Evolutionary conservation across 2,329 filamentous ascomycete species (phyloP), one percentile per base, ranked within the genome.

Genomic region (Trichocomaceae sp.): DNA sequence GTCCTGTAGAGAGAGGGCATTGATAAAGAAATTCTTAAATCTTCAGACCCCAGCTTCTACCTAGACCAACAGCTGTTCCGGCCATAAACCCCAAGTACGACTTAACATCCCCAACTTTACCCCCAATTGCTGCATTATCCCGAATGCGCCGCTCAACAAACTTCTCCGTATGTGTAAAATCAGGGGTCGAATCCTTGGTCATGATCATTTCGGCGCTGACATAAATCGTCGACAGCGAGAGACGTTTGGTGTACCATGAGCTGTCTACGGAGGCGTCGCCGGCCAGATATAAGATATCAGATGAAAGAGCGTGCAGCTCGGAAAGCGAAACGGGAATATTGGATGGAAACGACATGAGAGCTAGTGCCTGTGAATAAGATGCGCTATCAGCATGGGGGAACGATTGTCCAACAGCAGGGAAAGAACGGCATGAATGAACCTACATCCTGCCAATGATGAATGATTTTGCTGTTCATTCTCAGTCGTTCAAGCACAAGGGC

Each of bases 271-370:
- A 81, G 20, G 75, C 78, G 70, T 97, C 93, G 50, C 90, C 89
- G 0, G 92, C 83, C 3, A 96, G 82, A 65, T 87, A 90, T 79
- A 87, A 88, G 50, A 99, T 95, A 70, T 99, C 93, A 69, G 96
- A 92, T n/a, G 87, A 82, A 4, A 99, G 82, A 49, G 81, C 77
- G 42, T 87, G 84, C 3, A 99, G 81, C 73, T 97, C 93, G 45
- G 79, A 79, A 2, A 96, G 69, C 0, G 90, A 91, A 8, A 83
- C 74, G 0, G 89, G 83, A 33, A 95, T 80, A 69, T 92, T 87
- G 57, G 80, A 82, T 0, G 90, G 88, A 56, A 95, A 85, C 4
- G 90, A 90, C 88, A 96, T 96, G 58, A 95, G 77, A 3, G 89
- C 90, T 2, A 97, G 79, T 45, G 92, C 93, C 87, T 93, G 58